Conservation (phyloP, 768 basidiomycete species). For the Tephrocybe sp. region DNA sequence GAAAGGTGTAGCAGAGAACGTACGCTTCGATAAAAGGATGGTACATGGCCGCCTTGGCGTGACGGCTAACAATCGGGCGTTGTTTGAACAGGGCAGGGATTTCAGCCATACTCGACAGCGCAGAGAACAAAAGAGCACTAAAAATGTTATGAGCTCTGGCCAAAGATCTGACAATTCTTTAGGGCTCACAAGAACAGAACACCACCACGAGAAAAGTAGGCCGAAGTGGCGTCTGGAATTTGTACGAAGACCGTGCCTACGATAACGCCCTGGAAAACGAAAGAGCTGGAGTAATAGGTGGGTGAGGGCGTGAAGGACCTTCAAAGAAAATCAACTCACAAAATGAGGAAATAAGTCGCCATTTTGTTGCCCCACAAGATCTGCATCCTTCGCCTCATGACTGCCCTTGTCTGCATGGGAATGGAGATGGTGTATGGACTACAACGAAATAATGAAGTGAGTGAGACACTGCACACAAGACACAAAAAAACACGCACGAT, state of each 20-base stretch:
- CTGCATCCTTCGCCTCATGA: conserved; percentile 39
- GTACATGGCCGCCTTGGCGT: conserved; percentile 62
- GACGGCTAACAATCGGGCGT: conserved; percentile 59
- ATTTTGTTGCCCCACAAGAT: conserved; percentile 33
- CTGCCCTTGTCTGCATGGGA: conserved; percentile 36
- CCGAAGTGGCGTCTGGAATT: conserved; percentile 51
- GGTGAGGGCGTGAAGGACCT: not conserved
- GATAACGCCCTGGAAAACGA: conserved; percentile 48
- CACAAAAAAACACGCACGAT: conserved; percentile 23
- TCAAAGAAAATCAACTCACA: conserved; percentile 21
- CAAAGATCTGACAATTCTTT: not conserved
- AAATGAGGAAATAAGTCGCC: conserved; percentile 27
- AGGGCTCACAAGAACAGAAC: conserved; percentile 68
- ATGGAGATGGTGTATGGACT: conserved; percentile 39
- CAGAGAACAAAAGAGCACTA: conserved; percentile 60
- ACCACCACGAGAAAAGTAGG: conserved; percentile 77
- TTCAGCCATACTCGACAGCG: conserved; percentile 62
- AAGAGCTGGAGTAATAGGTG: conserved; percentile 36
- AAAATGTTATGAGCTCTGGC: not conserved
- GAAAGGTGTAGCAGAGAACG: conserved; percentile 20
- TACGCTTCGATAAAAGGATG: conserved; percentile 48
- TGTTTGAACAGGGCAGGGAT: conserved; percentile 63
- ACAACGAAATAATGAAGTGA: conserved; percentile 1
- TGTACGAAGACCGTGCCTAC: conserved; percentile 69
- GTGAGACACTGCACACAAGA: not conserved